These are phyloP conservation scores for Pythium apleroticum DNA, from an alignment of 352 stramenopile genomes.

Conservation along the genomic window DNA sequence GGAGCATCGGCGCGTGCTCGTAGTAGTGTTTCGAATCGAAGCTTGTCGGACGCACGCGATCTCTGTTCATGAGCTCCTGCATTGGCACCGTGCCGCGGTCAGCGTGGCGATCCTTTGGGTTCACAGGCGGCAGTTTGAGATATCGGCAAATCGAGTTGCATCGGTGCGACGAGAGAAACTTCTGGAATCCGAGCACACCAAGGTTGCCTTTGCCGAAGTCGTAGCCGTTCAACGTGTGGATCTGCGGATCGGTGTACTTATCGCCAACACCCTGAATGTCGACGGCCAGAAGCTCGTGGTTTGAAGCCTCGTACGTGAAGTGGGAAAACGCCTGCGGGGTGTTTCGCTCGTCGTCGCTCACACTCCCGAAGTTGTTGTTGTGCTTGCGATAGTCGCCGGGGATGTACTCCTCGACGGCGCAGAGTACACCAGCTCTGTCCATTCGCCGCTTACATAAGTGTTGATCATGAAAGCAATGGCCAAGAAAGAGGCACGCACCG, in stretches of 20 bases:
- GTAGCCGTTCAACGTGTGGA: constrained; percentile 84
- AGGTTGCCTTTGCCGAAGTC: constrained; percentile 90
- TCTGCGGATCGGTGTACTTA: constrained; percentile 95
- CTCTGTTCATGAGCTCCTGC: constrained; percentile 80
- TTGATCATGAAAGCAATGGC: too few relatives aligned
- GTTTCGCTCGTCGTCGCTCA: constrained; percentile 84
- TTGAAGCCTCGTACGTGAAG: constrained; percentile 92
- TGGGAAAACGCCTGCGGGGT: constrained; percentile 92
- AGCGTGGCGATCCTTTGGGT: constrained; percentile 74
- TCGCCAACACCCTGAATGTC: constrained; percentile 96
- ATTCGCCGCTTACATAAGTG: neutral
- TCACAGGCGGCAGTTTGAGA: constrained; percentile 77
- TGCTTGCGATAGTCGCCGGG: constrained; percentile 84
- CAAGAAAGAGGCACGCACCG: constrained; percentile 22
- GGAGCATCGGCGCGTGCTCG: constrained; percentile 81
- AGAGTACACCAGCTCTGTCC: constrained; percentile 54
- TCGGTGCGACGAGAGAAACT: constrained; percentile 84
- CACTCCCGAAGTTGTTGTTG: constrained; percentile 88
- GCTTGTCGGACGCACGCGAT: constrained; percentile 62
- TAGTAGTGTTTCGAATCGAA: constrained; percentile 89
- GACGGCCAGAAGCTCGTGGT: constrained; percentile 91
- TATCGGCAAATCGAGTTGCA: constrained; percentile 90
- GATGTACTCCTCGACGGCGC: constrained; percentile 82
- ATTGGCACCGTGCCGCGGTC: constrained; percentile 75
- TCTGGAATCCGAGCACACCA: constrained; percentile 80